Evolutionary conservation across 2,329 filamentous ascomycete genomes (phyloP).

Genomic region (Cordyceps cateniannulata): DNA sequence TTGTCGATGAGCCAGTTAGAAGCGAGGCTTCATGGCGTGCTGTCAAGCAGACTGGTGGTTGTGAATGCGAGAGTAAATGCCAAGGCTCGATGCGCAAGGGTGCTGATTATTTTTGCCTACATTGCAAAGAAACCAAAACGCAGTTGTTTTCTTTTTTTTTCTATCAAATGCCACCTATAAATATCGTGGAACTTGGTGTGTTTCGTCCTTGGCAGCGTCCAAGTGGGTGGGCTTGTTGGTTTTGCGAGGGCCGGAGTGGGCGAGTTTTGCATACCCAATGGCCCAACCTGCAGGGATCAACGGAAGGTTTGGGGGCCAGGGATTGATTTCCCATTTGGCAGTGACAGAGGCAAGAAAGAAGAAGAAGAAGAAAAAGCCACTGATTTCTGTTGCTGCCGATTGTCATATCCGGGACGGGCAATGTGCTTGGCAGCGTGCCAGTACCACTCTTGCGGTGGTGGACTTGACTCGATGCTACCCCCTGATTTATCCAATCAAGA

Average conservation of each 20-base stretch:
- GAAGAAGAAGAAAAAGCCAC: not conserved
- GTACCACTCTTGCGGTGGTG: not conserved
- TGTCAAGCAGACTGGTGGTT: not conserved
- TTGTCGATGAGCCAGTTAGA: not conserved
- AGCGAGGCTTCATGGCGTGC: not conserved
- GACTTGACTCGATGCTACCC: slow-evolving; percentile 4
- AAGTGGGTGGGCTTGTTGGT: not conserved
- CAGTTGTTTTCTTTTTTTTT: not conserved
- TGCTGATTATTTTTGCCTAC: not conserved
- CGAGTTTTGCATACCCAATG: not conserved
- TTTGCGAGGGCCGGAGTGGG: slow-evolving; percentile 7
- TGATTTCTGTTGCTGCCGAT: slow-evolving; percentile 2
- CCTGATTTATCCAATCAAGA: not conserved
- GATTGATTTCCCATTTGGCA: not conserved
- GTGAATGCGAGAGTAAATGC: not conserved
- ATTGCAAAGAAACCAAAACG: not conserved
- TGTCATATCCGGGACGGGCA: slow-evolving; percentile 3
- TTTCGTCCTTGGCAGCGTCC: slow-evolving; percentile 8
- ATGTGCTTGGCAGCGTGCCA: slow-evolving; percentile 1
- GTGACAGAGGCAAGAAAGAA: not conserved
- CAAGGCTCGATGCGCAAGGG: not conserved
- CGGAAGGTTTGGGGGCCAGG: not conserved
- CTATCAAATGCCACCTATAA: not conserved
- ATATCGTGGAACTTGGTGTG: slow-evolving; percentile 7
- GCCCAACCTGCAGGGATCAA: not conserved